phyloP scores from a whole-genome alignment of 2,329 filamentous ascomycete genomes.

The Ambrosiella xylebori region DNA sequence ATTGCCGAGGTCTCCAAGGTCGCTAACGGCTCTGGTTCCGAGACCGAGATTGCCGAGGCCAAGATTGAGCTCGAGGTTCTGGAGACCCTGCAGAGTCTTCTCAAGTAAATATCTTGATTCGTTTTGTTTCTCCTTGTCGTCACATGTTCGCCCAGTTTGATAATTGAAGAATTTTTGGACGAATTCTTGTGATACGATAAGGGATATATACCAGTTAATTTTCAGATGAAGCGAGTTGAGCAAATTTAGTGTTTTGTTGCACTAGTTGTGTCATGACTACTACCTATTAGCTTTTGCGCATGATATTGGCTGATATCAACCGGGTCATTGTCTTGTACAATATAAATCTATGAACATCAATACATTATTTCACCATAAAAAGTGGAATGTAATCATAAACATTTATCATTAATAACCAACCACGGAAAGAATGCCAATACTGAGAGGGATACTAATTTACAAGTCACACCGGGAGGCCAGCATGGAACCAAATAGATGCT shows the following conservation, averaged over 20 bases:
- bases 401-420: neutral
- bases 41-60: slow-evolving; percentile 94
- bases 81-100: slow-evolving; percentile 14
- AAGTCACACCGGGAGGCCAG: neutral
- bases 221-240: neutral
- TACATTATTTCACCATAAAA: neutral
- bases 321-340: neutral
- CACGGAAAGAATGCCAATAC: neutral
- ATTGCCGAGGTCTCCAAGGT: slow-evolving; percentile 94
- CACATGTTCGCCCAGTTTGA: neutral
- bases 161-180: neutral
- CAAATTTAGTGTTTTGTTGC: neutral
- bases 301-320: neutral
- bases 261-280: neutral
- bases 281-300: neutral
- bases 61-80: slow-evolving; percentile 84
- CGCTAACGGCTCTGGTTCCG: slow-evolving; percentile 73
- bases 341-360: neutral
- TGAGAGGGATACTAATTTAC: neutral
- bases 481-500: neutral
- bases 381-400: neutral
- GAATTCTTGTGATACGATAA: neutral
- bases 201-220: neutral
- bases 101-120: slow-evolving; percentile 13
- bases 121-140: neutral